Conservation (phyloP, 352 stramenopile species). For the Phytophthora tentaculata region DNA sequence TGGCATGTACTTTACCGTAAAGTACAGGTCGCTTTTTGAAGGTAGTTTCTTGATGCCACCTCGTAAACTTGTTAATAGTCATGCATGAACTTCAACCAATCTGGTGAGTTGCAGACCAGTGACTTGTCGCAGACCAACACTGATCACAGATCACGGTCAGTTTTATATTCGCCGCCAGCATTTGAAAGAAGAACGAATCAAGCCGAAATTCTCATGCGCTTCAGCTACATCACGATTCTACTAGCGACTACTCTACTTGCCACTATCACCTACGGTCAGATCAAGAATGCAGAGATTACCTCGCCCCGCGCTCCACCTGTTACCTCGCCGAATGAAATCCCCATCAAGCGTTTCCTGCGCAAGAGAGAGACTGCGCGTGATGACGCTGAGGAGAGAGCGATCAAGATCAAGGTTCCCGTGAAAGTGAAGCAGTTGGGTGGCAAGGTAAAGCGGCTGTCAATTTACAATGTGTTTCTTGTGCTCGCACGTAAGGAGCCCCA, state of each 20-base stretch:
- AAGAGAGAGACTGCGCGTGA: neutral
- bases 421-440: neutral
- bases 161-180: neutral
- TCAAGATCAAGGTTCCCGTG: neutral
- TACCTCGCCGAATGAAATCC: neutral
- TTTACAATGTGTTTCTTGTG: neutral
- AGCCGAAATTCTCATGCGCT: neutral
- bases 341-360: neutral
- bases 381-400: neutral
- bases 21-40: too few relatives aligned
- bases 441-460: neutral
- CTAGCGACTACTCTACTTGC: neutral
- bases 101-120: too few relatives aligned
- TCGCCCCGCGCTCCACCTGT: too few relatives aligned
- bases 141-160: neutral
- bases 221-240: neutral
- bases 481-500: neutral
- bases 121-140: too few relatives aligned
- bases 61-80: too few relatives aligned
- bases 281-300: neutral
- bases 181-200: neutral
- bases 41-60: too few relatives aligned
- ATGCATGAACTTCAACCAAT: too few relatives aligned
- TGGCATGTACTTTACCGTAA: too few relatives aligned
- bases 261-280: neutral